These are phyloP conservation scores for Penicillium diatomitis DNA, from an alignment of 495 filamentous ascomycete genomes.

Conservation along the genomic window DNA sequence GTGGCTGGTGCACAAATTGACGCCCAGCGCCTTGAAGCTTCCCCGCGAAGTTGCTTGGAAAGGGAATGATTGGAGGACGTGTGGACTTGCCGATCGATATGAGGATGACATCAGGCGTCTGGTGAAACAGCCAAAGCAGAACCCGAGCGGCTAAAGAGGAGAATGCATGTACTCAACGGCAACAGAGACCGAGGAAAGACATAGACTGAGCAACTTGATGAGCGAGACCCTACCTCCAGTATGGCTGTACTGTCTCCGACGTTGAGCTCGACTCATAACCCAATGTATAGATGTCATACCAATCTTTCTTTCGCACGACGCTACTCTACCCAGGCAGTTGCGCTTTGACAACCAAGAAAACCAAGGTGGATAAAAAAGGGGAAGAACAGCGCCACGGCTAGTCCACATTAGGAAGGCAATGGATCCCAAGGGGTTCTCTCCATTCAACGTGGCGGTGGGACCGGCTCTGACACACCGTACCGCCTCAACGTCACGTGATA, in stretches of 20 bases:
- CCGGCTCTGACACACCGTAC: too few relatives aligned
- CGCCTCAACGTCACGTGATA: not conserved
- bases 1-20: conserved; percentile 15
- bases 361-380: not conserved
- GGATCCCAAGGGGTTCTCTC: not conserved
- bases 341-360: not conserved
- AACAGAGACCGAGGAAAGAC: not conserved
- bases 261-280: too few relatives aligned
- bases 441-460: not conserved
- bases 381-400: not conserved
- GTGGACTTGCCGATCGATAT: conserved; percentile 19
- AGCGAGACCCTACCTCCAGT: too few relatives aligned
- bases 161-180: conserved; percentile 1
- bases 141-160: conserved; percentile 7
- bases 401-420: not conserved
- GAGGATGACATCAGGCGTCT: conserved; percentile 38
- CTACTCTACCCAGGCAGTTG: not conserved
- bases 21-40: conserved; percentile 9
- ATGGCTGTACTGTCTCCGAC: too few relatives aligned
- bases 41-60: not conserved
- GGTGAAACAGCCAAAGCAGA: conserved; percentile 26
- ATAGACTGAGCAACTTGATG: not conserved
- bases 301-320: not conserved
- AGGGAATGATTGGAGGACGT: conserved; percentile 19
- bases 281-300: not conserved